Percentiles rank a stretch among this genome's conserved stretches.
phyloP scores from a whole-genome alignment of 352 stramenopile genomes.

The Pythium aquatile region DNA sequence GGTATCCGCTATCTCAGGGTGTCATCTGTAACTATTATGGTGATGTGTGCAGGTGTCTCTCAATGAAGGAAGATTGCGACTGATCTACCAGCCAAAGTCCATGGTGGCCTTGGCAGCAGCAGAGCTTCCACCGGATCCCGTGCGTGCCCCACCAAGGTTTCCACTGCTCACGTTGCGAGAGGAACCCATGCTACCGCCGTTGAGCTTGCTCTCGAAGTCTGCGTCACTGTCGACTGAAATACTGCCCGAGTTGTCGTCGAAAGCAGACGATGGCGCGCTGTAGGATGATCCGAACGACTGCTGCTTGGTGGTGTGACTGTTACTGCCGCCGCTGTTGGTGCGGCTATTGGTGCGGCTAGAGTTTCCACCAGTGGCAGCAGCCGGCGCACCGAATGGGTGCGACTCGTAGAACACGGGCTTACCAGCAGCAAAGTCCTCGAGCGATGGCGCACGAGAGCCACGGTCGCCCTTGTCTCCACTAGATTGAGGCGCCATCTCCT shows the following conservation, averaged over 20 bases:
- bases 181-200: slow-evolving; percentile 11
- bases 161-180: slow-evolving; percentile 20
- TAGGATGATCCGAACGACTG: slow-evolving; percentile 1
- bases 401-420: slow-evolving; percentile 27
- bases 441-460: slow-evolving; percentile 21
- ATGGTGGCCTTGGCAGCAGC: slow-evolving; percentile 17
- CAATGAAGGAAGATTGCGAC: not conserved
- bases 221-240: slow-evolving; percentile 26
- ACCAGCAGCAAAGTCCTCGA: slow-evolving; percentile 56
- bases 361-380: slow-evolving; percentile 4
- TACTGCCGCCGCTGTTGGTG: slow-evolving; percentile 6
- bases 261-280: not conserved
- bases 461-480: slow-evolving; percentile 16
- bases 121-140: slow-evolving; percentile 9
- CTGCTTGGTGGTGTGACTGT: not conserved
- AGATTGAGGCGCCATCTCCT: slow-evolving; percentile 37
- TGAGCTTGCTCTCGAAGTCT: slow-evolving; percentile 31
- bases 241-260: slow-evolving; percentile 19
- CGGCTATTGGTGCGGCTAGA: slow-evolving; percentile 21
- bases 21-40: not conserved
- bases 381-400: slow-evolving; percentile 20
- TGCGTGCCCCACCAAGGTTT: slow-evolving; percentile 16
- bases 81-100: slow-evolving; percentile 30
- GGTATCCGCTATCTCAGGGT: not conserved
- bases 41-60: not conserved